A percentile compares a stretch with the other conserved stretches of the same genome.
phyloP scores from a whole-genome alignment of 768 basidiomycete genomes.

The Mycena vulgaris region DNA sequence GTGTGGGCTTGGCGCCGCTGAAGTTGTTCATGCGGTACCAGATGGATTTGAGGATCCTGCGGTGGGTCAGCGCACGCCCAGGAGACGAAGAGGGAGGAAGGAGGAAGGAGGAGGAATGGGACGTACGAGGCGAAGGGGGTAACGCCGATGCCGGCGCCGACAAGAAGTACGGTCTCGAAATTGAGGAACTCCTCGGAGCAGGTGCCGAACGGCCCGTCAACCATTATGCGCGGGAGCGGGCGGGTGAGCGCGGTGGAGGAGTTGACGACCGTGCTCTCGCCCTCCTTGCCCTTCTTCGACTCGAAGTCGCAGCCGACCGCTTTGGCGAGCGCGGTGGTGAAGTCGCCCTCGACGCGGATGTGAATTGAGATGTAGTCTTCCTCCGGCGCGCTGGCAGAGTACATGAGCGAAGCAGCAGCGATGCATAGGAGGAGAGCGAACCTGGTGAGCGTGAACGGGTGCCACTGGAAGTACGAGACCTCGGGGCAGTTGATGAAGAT shows the following conservation, averaged over 20 bases:
- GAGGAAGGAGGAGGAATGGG: conserved; percentile 20
- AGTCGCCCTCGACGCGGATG: conserved; percentile 92
- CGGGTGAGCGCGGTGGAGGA: conserved; percentile 79
- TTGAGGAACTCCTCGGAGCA: conserved; percentile 94
- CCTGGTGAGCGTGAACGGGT: conserved; percentile 96
- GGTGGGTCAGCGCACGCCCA: too few species aligned
- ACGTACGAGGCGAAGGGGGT: conserved; percentile 96
- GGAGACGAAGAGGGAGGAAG: not conserved
- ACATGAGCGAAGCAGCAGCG: not conserved
- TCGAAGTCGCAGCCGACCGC: conserved; percentile 90
- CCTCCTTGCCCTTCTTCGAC: conserved; percentile 68
- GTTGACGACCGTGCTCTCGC: conserved; percentile 70
- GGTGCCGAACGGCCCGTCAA: conserved; percentile 95
- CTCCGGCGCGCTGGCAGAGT: conserved; percentile 80
- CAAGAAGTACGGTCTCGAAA: conserved; percentile 89
- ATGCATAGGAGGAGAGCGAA: conserved; percentile 41
- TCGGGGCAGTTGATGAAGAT: conserved; percentile 94
- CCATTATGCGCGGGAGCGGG: conserved; percentile 92
- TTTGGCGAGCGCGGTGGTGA: conserved; percentile 85
- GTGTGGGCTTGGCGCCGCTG: conserved; percentile 80
- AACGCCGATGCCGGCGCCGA: conserved; percentile 96
- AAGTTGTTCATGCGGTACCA: conserved; percentile 98
- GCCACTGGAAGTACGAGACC: conserved; percentile 95
- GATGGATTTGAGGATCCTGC: conserved; percentile 87
- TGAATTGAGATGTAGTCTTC: conserved; percentile 97